These are phyloP conservation scores for Pouteria campechiana DNA, from an alignment of 179 eudicot species.

Conservation along the genomic window DNA sequence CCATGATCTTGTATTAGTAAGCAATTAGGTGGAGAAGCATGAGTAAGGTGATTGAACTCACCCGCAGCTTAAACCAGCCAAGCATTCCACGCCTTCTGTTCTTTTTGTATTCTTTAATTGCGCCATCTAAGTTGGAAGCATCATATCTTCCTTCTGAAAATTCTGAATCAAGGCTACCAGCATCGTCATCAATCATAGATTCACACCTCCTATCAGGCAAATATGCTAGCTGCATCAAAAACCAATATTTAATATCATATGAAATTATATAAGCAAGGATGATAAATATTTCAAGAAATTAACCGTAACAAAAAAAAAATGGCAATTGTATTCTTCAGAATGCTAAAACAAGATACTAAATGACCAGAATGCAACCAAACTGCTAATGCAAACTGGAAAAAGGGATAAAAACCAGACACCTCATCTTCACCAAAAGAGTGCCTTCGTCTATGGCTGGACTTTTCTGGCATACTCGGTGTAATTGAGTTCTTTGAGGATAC, in stretches of 20 bases:
- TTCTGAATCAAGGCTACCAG: conserved; percentile 30
- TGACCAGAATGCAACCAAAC: background rate
- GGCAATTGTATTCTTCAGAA: no score
- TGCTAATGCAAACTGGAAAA: background rate
- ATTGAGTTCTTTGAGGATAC: conserved; percentile 52
- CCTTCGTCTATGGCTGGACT: conserved; percentile 25
- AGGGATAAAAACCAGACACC: conserved; percentile 7
- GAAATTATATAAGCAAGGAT: background rate
- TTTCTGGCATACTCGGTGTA: conserved; percentile 14
- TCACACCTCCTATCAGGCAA: conserved; percentile 35
- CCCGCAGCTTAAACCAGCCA: conserved; percentile 39
- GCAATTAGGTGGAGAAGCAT: background rate
- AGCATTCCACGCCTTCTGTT: conserved; percentile 31
- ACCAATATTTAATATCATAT: background rate
- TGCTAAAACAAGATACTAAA: no score
- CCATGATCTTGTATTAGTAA: no score
- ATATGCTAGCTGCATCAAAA: conserved; percentile 31
- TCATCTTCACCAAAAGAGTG: conserved; percentile 46
- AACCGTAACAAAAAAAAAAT: no score
- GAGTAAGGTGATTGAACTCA: conserved; percentile 3
- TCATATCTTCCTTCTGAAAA: conserved; percentile 22
- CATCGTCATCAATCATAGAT: conserved; percentile 27
- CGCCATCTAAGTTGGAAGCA: conserved; percentile 20
- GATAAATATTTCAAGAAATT: background rate
- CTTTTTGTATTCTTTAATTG: conserved; percentile 28